Evolutionary conservation across 331 rosid species (phyloP).

Genomic region (Dryas integrifolia): DNA sequence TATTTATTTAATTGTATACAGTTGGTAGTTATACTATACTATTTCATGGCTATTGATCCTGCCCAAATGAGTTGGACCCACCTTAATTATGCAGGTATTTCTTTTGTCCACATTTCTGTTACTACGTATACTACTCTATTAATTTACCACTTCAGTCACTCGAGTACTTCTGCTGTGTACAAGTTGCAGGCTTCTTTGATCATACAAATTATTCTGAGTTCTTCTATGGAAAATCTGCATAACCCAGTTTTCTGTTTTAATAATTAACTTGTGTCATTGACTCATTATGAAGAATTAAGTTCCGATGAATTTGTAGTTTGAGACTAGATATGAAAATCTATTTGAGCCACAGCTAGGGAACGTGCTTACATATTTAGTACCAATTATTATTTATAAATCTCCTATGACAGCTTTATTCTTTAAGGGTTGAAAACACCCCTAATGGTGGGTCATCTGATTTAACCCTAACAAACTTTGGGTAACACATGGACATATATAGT

Average conservation of each 20-base stretch:
- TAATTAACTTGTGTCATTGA: too few relatives aligned
- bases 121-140: background rate
- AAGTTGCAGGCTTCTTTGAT: background rate
- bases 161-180: background rate
- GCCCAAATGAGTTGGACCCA: conserved; percentile 7
- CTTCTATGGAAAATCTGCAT: background rate
- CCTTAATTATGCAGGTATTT: background rate
- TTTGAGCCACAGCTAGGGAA: background rate
- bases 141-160: conserved; percentile 4
- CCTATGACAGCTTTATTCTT: too few relatives aligned
- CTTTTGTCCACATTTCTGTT: too few relatives aligned
- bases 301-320: background rate
- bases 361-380: background rate
- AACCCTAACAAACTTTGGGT: background rate
- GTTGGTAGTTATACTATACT: conserved; percentile 2
- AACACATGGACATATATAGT: background rate
- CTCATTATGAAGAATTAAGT: background rate
- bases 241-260: background rate
- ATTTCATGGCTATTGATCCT: conserved; percentile 13
- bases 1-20: background rate
- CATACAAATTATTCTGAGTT: background rate
- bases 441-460: too few relatives aligned
- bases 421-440: too few relatives aligned
- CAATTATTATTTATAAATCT: background rate
- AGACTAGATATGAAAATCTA: background rate